These are phyloP conservation scores for Vaccinium myrtillus DNA, from an alignment of 148 eudicot species.

Conservation along the genomic window DNA sequence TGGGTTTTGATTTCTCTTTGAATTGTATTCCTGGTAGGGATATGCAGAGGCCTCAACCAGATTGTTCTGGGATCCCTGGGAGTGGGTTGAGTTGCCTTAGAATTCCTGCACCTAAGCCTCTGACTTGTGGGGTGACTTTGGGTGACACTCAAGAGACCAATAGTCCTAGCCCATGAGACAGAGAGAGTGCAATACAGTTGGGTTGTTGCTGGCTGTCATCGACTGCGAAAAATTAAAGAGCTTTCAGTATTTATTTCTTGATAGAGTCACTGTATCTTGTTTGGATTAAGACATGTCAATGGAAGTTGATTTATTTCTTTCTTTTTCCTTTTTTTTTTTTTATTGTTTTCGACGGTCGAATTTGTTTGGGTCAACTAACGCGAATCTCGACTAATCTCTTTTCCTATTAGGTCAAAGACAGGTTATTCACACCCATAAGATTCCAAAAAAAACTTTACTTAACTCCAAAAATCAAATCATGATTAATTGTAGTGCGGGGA, in stretches of 20 bases:
- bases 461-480: too few species aligned
- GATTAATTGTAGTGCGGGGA: too few species aligned
- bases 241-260: not conserved
- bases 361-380: too few species aligned
- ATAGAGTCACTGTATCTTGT: not conserved
- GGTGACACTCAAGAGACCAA: constrained; percentile 18
- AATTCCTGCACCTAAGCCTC: constrained; percentile 50
- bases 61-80: constrained; percentile 58
- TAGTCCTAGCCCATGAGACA: constrained; percentile 32
- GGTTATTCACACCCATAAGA: too few species aligned
- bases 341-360: not conserved
- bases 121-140: constrained; percentile 59
- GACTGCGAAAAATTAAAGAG: not conserved
- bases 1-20: constrained; percentile 66
- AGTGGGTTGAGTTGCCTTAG: constrained; percentile 50
- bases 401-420: too few species aligned
- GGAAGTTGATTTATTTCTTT: not conserved
- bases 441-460: too few species aligned
- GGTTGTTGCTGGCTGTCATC: not conserved
- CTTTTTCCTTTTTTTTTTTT: too few species aligned
- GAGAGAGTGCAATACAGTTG: constrained; percentile 7
- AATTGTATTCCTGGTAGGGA: constrained; percentile 77
- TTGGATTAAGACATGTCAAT: not conserved
- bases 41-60: constrained; percentile 72
- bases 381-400: too few species aligned